A percentile compares a stretch with the other conserved stretches of the same genome.
Conservation (phyloP, 345 rosid species). For the Eucalyptus globulus region DNA sequence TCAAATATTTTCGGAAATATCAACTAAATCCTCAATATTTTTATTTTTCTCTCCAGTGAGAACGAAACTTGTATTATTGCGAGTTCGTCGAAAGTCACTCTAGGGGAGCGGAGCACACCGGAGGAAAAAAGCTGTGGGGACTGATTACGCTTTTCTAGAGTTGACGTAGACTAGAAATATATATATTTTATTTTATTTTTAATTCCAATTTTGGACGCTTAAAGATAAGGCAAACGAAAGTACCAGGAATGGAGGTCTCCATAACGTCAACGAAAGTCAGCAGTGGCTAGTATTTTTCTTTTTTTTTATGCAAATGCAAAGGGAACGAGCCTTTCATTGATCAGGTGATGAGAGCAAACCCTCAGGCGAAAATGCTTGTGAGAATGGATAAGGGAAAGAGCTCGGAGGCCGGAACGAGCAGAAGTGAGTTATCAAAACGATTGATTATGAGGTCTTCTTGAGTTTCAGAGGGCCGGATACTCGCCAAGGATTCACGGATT, state of each 20-base stretch:
- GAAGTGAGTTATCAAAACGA: neutral
- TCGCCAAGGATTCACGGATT: neutral
- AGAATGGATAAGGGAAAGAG: neutral
- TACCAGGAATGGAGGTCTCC: no score
- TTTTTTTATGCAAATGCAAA: neutral
- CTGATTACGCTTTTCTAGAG: neutral
- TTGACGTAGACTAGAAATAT: neutral
- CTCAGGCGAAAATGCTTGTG: neutral
- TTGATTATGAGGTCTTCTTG: neutral
- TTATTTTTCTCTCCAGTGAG: no score
- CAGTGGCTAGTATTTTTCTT: no score
- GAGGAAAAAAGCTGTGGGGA: no score
- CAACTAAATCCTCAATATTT: neutral
- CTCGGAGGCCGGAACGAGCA: neutral
- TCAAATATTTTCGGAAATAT: neutral
- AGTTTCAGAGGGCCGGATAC: neutral
- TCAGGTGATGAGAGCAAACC: neutral
- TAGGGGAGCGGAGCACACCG: no score
- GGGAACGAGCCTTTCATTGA: neutral
- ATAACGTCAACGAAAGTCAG: neutral
- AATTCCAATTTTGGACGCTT: neutral
- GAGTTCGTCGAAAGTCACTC: no score
- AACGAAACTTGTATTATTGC: no score
- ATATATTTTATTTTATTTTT: no score
- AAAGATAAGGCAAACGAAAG: neutral